These are phyloP conservation scores for Malania oleifera DNA, from an alignment of 164 flowering plant species.

Conservation along the genomic window DNA sequence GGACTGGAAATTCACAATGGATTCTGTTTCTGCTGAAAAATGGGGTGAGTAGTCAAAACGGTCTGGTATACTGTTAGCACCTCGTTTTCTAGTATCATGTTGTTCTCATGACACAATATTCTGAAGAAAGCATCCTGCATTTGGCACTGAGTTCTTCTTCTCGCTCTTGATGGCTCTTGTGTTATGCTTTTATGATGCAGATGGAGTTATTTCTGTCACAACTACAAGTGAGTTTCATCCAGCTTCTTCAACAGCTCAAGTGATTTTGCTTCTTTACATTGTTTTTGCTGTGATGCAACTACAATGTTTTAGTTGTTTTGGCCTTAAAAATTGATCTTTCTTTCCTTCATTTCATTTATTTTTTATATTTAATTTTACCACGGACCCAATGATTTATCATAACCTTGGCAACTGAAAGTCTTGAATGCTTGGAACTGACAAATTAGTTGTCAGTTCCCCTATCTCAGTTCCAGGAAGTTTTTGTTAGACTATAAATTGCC, in stretches of 20 bases:
- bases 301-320: not conserved
- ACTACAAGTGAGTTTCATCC: slow-evolving; percentile 56
- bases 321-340: no score
- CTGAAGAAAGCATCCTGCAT: no score
- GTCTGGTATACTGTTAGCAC: not conserved
- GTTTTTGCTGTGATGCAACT: not conserved
- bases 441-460: not conserved
- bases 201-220: slow-evolving; percentile 55
- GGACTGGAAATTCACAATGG: slow-evolving; percentile 23
- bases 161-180: not conserved
- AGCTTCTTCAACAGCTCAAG: not conserved
- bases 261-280: not conserved
- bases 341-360: not conserved
- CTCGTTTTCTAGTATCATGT: not conserved
- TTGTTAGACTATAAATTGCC: no score
- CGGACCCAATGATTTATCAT: not conserved
- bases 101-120: no score
- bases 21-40: slow-evolving; percentile 22
- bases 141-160: no score
- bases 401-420: not conserved
- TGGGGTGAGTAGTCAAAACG: slow-evolving; percentile 48
- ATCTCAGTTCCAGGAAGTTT: not conserved
- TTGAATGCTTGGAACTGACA: not conserved
- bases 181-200: slow-evolving; percentile 31
- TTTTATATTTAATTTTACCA: not conserved